phyloP scores from a whole-genome alignment of 2,329 filamentous ascomycete species.

The Cladorrhinum sp. region DNA sequence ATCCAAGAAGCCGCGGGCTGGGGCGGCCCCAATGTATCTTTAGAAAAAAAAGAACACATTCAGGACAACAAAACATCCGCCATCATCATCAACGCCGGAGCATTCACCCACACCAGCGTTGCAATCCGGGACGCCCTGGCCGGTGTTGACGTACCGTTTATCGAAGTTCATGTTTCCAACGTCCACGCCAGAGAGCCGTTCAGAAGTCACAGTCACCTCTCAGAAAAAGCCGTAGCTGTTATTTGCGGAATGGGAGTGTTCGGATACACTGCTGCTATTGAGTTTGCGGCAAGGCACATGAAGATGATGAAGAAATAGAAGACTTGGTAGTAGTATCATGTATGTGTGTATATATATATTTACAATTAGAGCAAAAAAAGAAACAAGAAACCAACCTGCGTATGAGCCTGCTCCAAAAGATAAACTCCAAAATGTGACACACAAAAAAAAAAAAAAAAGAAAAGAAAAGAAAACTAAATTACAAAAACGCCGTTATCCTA shows the following conservation, averaged over 20 bases:
- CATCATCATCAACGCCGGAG: slow-evolving; percentile 74
- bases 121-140: slow-evolving; percentile 71
- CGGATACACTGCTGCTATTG: slow-evolving; percentile 60
- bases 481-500: slow-evolving; percentile 36
- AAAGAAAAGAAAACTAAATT: slow-evolving; percentile 10
- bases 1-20: slow-evolving; percentile 62
- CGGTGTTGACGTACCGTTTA: slow-evolving; percentile 67
- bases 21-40: slow-evolving; percentile 12
- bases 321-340: slow-evolving; percentile 16
- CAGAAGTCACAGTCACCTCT: slow-evolving; percentile 67
- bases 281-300: slow-evolving; percentile 48
- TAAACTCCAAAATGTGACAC: not conserved
- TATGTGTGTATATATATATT: not conserved
- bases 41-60: not conserved
- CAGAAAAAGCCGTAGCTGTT: slow-evolving; percentile 71
- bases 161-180: slow-evolving; percentile 76
- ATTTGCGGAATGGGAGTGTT: slow-evolving; percentile 66
- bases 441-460: slow-evolving; percentile 4
- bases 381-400: too few relatives aligned
- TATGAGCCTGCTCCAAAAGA: not conserved
- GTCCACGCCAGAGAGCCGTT: slow-evolving; percentile 69
- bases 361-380: not conserved
- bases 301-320: slow-evolving; percentile 35
- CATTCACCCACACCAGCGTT: slow-evolving; percentile 72
- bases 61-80: slow-evolving; percentile 52